A percentile compares a stretch with the other conserved stretches of the same genome.
Conservation (phyloP, 345 rosid genomes). For the Citrus inodora region DNA sequence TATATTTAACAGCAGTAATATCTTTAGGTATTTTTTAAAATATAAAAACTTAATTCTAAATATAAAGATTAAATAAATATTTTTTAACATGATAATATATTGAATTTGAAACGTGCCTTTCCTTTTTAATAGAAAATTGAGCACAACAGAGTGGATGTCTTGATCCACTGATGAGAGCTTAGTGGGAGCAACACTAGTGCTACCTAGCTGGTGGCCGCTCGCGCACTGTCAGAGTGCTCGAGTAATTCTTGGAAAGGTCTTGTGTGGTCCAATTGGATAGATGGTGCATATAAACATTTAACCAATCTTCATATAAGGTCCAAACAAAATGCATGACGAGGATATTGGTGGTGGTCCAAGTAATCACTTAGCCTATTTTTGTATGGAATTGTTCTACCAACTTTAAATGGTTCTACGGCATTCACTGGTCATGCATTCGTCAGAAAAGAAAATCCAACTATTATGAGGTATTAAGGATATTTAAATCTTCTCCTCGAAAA, state of each 20-base stretch:
- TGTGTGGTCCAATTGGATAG: not conserved
- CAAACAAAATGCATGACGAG: too few species aligned
- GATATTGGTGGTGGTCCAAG: not conserved
- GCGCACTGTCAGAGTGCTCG: not conserved
- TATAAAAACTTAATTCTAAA: too few species aligned
- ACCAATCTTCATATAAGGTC: too few species aligned
- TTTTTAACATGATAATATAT: too few species aligned
- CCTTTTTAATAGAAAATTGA: too few species aligned
- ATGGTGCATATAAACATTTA: too few species aligned
- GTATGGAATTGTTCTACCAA: not conserved
- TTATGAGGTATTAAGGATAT: too few species aligned
- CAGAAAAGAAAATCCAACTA: not conserved
- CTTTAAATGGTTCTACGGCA: not conserved
- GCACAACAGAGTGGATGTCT: not conserved
- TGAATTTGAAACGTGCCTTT: not conserved
- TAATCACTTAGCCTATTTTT: not conserved
- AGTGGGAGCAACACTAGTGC: not conserved
- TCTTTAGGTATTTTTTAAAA: too few species aligned
- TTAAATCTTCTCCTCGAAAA: too few species aligned
- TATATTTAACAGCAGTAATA: too few species aligned
- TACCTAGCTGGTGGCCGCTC: not conserved
- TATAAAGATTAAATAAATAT: too few species aligned
- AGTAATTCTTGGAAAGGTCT: not conserved
- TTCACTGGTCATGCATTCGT: not conserved
- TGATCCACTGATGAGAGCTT: not conserved